Evolutionary conservation across 2,329 filamentous ascomycete species (phyloP).

Genomic region (Claviceps sp.): DNA sequence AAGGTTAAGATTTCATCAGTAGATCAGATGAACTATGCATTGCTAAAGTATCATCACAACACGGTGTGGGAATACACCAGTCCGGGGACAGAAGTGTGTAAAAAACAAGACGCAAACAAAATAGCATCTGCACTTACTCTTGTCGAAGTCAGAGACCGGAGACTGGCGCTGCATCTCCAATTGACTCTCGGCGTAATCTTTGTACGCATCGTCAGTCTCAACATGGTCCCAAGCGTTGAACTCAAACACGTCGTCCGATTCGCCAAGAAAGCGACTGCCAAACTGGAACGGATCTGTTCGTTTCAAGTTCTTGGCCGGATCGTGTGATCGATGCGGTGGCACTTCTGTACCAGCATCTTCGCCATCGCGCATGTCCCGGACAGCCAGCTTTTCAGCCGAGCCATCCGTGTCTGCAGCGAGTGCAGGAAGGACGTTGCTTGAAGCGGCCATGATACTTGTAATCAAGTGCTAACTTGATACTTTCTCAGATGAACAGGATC

Average conservation of each 20-base stretch:
- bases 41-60: slow-evolving; percentile 41
- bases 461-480: background rate
- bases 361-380: slow-evolving; percentile 10
- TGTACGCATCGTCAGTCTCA: slow-evolving; percentile 79
- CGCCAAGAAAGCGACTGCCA: slow-evolving; percentile 71
- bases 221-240: slow-evolving; percentile 99
- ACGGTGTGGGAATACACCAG: slow-evolving; percentile 14
- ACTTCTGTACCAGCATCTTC: slow-evolving; percentile 12
- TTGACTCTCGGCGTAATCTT: slow-evolving; percentile 73
- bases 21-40: slow-evolving; percentile 62
- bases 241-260: slow-evolving; percentile 83
- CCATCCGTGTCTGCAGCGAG: slow-evolving; percentile 9
- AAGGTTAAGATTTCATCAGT: slow-evolving; percentile 46
- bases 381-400: slow-evolving; percentile 13
- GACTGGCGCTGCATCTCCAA: slow-evolving; percentile 71
- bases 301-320: slow-evolving; percentile 64
- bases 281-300: slow-evolving; percentile 90
- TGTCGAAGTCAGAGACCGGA: slow-evolving; percentile 88
- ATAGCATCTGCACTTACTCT: slow-evolving; percentile 39
- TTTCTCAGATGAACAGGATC: background rate
- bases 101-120: background rate
- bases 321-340: slow-evolving; percentile 55
- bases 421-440: slow-evolving; percentile 8
- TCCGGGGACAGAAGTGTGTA: background rate
- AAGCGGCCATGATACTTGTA: slow-evolving; percentile 3